Percentiles rank a stretch among this genome's conserved stretches.
phyloP scores from a whole-genome alignment of 208 protist species.

The Trypanosoma boissoni region DNA sequence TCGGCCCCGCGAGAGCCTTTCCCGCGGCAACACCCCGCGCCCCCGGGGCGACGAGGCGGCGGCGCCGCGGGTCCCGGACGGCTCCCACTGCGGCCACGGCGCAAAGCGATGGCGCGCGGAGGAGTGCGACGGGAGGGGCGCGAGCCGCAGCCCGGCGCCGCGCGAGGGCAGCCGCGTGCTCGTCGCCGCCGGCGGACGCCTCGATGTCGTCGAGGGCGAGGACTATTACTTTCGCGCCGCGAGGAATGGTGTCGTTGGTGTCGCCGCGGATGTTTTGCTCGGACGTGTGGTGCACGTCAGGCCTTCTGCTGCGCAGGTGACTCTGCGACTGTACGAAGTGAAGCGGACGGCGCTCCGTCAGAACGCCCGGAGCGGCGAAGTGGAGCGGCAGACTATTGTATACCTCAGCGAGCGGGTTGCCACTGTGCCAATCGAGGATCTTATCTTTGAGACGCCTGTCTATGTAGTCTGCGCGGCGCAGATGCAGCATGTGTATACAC shows the following conservation, averaged over 20 bases:
- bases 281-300: slow-evolving; percentile 45
- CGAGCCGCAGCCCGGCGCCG: neutral
- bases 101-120: too few relatives aligned
- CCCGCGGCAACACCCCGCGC: too few relatives aligned
- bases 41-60: too few relatives aligned
- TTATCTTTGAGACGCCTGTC: slow-evolving; percentile 65
- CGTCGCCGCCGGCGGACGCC: neutral
- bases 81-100: too few relatives aligned
- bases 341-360: slow-evolving; percentile 33
- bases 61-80: too few relatives aligned
- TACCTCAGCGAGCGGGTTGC: slow-evolving; percentile 25
- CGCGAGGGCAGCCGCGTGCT: neutral
- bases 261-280: slow-evolving; percentile 25
- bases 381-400: slow-evolving; percentile 50
- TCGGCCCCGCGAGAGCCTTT: too few relatives aligned
- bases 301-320: slow-evolving; percentile 3
- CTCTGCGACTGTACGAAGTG: slow-evolving; percentile 54
- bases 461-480: slow-evolving; percentile 49
- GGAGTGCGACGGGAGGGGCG: neutral
- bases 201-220: slow-evolving; percentile 36
- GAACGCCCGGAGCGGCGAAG: slow-evolving; percentile 34
- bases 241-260: slow-evolving; percentile 10
- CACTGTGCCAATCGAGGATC: slow-evolving; percentile 26
- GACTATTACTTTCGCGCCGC: slow-evolving; percentile 61
- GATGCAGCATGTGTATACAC: slow-evolving; percentile 58